Evolutionary conservation across 2,329 filamentous ascomycete species (phyloP), one percentile per base, ranked within the genome.

Genomic region (Paraphoma chrysanthemicola): DNA sequence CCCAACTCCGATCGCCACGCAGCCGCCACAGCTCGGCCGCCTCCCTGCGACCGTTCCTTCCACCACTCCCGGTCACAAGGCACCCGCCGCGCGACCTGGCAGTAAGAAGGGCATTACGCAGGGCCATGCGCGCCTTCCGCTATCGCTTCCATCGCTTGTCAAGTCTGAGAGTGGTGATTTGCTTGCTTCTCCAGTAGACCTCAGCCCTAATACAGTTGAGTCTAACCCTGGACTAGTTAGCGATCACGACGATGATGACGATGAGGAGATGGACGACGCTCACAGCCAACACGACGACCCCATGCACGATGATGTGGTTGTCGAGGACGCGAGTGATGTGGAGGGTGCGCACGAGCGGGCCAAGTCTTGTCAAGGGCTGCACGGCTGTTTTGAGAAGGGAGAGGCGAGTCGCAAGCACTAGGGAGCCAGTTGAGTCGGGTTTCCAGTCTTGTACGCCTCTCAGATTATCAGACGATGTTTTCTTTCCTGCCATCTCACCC

Each of bases 231-330:
- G 81, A 23, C 69, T 83, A 57, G 79, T 83, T 36, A 81, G 79
- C 62, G 81, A 83, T 59, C 79, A 81, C 65, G 81, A 82, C 53
- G 81, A 80, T 30, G 78, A 83, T 54, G 80, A 81, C 51, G 78
- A 81, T 41, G 77, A 78, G 46, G 75, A 77, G 43, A 75, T 69
- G 23, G 71, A 77, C 46, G 74, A 76, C 55, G 68, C 73, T 43
- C 70, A 67, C 46, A 75, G 72, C 58, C 73, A 75, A 39, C 70
- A 66, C 10, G 75, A 77, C 52, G 63, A 73, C 39, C 64, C 71
- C 39, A 69, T 77, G 58, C 63, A 70, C 52, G 73, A 77, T 49
- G 71, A 73, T 59, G 74, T 77, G 44, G 66, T 77, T 31, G 75
- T 77, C 45, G 73, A 78, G 46, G 75, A 77, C 55, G 70, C 69